Percentiles rank a stretch among this genome's conserved stretches.
Conservation (phyloP, 2,329 filamentous ascomycete species). For the Penicillium oxalicum region DNA sequence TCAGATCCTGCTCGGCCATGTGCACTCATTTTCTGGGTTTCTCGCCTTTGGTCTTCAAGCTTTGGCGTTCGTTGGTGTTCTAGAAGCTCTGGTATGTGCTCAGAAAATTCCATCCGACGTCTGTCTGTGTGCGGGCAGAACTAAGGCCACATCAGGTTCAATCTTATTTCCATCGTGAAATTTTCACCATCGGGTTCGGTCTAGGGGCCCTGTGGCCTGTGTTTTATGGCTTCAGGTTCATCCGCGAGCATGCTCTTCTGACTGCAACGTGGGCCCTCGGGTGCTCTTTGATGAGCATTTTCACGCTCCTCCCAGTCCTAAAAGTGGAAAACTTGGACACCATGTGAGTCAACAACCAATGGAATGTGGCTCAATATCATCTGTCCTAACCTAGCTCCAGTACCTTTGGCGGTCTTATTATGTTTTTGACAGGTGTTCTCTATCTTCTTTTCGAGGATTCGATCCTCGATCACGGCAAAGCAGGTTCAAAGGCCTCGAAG, state of each 20-base stretch:
- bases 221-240: constrained; percentile 66
- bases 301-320: constrained; percentile 80
- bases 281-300: constrained; percentile 78
- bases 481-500: constrained; percentile 14
- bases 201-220: constrained; percentile 72
- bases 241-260: constrained; percentile 60
- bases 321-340: constrained; percentile 72
- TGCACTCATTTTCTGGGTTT: constrained; percentile 55
- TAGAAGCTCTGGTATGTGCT: constrained; percentile 66
- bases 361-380: neutral
- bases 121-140: neutral
- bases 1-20: constrained; percentile 62
- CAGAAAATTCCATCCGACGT: neutral
- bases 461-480: constrained; percentile 41
- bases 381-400: constrained; percentile 40
- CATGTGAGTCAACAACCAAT: constrained; percentile 51
- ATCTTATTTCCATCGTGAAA: constrained; percentile 84
- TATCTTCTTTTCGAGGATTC: constrained; percentile 76
- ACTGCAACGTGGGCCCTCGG: constrained; percentile 67
- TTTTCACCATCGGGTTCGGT: constrained; percentile 75
- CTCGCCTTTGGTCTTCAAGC: constrained; percentile 58
- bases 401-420: constrained; percentile 67
- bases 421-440: constrained; percentile 67
- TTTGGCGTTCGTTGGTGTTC: constrained; percentile 63
- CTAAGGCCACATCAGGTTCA: constrained; percentile 55